These are phyloP conservation scores for Telfairia occidentalis DNA, from an alignment of 331 rosid species.

Conservation along the genomic window DNA sequence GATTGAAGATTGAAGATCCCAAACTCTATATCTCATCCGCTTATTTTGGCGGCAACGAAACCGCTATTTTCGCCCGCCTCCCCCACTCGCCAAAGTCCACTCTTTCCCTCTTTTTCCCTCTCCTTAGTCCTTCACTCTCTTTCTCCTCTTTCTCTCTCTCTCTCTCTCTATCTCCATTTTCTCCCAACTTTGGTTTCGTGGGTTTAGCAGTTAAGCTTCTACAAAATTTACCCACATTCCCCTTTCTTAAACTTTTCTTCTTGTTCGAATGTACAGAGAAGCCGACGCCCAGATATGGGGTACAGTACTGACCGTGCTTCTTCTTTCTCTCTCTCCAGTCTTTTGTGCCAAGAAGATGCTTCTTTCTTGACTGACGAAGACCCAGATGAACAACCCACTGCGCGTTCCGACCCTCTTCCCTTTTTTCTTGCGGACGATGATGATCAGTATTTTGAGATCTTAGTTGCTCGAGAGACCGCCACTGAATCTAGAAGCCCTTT, in stretches of 20 bases:
- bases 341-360: constrained; percentile 45
- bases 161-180: constrained; percentile 11
- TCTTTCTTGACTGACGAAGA: constrained; percentile 26
- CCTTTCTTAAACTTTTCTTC: constrained; percentile 17
- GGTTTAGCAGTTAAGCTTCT: constrained; percentile 26
- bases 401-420: constrained; percentile 14
- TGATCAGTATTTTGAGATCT: constrained; percentile 38
- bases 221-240: constrained; percentile 14
- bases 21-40: constrained; percentile 32
- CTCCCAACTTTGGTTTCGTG: constrained; percentile 15
- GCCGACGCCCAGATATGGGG: constrained; percentile 27
- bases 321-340: constrained; percentile 36
- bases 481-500: constrained; percentile 27
- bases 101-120: constrained; percentile 10
- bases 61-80: constrained; percentile 31
- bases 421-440: constrained; percentile 34
- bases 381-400: constrained; percentile 11
- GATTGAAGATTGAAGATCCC: not conserved
- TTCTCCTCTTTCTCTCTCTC: not conserved
- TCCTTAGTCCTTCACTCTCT: not conserved
- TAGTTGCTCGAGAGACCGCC: constrained; percentile 39
- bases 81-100: constrained; percentile 16
- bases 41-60: constrained; percentile 89
- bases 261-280: constrained; percentile 15
- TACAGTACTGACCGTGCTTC: constrained; percentile 20